Evolutionary conservation across 148 eudicot genomes (phyloP).

Genomic region (Vaccinium vitisidaea): DNA sequence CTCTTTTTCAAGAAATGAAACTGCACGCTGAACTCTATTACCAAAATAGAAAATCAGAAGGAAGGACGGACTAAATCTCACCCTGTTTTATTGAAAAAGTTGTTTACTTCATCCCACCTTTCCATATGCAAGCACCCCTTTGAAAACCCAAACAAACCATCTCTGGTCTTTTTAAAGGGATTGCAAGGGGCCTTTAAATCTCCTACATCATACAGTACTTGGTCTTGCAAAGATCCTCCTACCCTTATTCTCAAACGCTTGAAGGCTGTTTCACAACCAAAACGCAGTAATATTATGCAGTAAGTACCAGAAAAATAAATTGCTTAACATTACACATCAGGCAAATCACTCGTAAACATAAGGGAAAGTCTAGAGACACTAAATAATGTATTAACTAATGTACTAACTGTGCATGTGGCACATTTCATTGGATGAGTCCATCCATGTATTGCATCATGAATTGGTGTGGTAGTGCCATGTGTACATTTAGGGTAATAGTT

Average conservation of each 20-base stretch:
- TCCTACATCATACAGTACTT: slow-evolving; percentile 67
- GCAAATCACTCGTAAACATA: slow-evolving; percentile 18
- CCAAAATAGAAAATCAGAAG: slow-evolving; percentile 36
- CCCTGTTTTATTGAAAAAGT: slow-evolving; percentile 67
- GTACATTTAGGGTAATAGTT: no score
- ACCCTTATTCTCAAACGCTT: slow-evolving; percentile 69
- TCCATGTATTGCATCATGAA: no score
- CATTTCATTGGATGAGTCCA: no score
- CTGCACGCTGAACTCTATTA: slow-evolving; percentile 58
- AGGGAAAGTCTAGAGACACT: not conserved
- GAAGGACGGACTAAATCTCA: slow-evolving; percentile 23
- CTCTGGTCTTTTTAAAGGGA: slow-evolving; percentile 45
- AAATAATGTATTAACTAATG: no score
- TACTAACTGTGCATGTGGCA: no score
- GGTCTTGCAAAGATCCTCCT: slow-evolving; percentile 96
- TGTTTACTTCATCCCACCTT: slow-evolving; percentile 83
- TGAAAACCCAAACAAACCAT: slow-evolving; percentile 82
- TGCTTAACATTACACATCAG: no score
- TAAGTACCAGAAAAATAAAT: not conserved
- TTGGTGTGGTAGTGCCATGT: no score
- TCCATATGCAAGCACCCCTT: slow-evolving; percentile 67
- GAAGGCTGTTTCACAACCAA: slow-evolving; percentile 54
- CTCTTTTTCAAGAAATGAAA: not conserved
- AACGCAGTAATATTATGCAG: not conserved
- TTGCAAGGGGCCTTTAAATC: slow-evolving; percentile 55